These are phyloP conservation scores for Talaromyces sp. DNA, from an alignment of 2,329 filamentous ascomycete species.

Conservation along the genomic window DNA sequence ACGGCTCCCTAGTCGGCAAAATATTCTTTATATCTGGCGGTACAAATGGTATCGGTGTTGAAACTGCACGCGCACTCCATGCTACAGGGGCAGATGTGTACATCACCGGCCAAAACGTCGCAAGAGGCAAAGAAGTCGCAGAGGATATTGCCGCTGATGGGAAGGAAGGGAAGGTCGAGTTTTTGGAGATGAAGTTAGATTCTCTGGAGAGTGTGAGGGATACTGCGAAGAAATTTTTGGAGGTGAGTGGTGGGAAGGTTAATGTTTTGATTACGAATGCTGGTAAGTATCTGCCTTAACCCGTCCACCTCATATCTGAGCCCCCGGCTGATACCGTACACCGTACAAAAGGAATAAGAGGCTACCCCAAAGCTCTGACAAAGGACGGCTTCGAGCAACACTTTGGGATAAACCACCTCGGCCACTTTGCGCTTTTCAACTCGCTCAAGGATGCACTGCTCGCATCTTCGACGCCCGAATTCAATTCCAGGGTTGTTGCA, in stretches of 20 bases:
- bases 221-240: constrained; percentile 4
- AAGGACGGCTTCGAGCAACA: constrained; percentile 17
- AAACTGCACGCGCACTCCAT: constrained; percentile 15
- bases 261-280: constrained; percentile 17
- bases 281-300: background rate
- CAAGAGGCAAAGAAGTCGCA: background rate
- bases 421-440: constrained; percentile 16
- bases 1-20: background rate
- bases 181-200: constrained; percentile 13
- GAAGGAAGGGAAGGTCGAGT: constrained; percentile 12
- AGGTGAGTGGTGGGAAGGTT: constrained; percentile 6
- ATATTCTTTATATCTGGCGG: constrained; percentile 12
- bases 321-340: background rate
- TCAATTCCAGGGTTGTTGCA: constrained; percentile 11
- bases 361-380: constrained; percentile 13
- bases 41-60: constrained; percentile 14
- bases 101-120: constrained; percentile 10
- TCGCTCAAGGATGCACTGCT: constrained; percentile 14
- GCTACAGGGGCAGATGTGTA: constrained; percentile 15
- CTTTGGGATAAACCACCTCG: constrained; percentile 16
- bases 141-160: constrained; percentile 10
- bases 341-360: constrained; percentile 8
- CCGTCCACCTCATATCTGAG: background rate
- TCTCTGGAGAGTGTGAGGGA: constrained; percentile 9
- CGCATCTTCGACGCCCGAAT: constrained; percentile 3